Percentiles rank a stretch among this genome's conserved stretches.
phyloP scores from a whole-genome alignment of 192 early-diverging fungal genomes.

The Coemansia sp. region DNA sequence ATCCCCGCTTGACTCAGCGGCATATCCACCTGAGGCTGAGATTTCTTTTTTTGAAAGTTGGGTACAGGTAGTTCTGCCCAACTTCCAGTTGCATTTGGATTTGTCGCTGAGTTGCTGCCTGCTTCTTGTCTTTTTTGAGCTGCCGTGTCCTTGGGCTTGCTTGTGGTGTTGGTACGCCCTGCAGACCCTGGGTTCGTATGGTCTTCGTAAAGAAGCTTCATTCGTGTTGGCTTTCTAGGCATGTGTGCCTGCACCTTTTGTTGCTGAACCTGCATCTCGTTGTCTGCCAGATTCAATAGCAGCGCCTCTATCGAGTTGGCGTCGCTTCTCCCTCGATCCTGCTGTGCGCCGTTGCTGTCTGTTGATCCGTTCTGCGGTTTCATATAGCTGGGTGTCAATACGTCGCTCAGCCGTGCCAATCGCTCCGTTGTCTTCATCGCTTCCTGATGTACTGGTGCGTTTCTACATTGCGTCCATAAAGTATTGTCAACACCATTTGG shows the following conservation, averaged over 20 bases:
- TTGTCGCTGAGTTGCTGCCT: constrained; percentile 1
- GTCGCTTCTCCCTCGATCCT: constrained; percentile 12
- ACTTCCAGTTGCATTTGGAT: no score
- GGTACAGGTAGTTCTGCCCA: constrained; percentile 1
- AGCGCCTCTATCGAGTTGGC: constrained; percentile 51
- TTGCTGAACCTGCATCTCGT: constrained; percentile 56
- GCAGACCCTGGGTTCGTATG: constrained; percentile 33
- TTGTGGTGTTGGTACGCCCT: constrained; percentile 31
- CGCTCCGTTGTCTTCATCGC: constrained; percentile 54
- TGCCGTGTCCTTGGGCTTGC: constrained; percentile 1
- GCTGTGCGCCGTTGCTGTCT: neutral
- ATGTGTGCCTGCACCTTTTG: constrained; percentile 53
- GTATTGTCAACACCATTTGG: neutral
- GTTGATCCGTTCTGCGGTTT: constrained; percentile 12
- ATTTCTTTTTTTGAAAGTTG: constrained; percentile 3
- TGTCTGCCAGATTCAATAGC: constrained; percentile 50
- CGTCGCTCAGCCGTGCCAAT: constrained; percentile 50
- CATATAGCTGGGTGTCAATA: constrained; percentile 44
- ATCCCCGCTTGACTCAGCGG: constrained; percentile 37
- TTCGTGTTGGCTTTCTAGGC: constrained; percentile 48
- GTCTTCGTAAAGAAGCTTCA: constrained; percentile 55
- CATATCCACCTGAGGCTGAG: constrained; percentile 11
- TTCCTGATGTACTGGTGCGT: constrained; percentile 34
- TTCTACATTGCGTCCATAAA: constrained; percentile 16
- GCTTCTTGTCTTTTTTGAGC: constrained; percentile 9